Percentiles rank a stretch among this genome's conserved stretches.
These are phyloP conservation scores for Fusarium odoratissimum DNA, from an alignment of 2,329 filamentous ascomycete genomes.

Conservation along the genomic window DNA sequence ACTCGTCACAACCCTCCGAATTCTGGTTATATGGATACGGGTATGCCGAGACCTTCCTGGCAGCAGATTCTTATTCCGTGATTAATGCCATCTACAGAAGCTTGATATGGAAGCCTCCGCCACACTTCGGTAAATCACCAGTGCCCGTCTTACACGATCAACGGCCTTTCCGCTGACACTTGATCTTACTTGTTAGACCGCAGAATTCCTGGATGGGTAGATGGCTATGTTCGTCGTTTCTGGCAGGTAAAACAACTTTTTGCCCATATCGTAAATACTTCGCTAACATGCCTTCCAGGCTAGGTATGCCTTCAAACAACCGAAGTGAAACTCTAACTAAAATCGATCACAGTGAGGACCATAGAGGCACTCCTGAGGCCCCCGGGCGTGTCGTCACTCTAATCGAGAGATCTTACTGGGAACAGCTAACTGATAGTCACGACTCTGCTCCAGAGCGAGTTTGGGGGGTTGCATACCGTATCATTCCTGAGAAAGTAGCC, in stretches of 20 bases:
- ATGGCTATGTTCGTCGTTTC: constrained; percentile 93
- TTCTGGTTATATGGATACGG: constrained; percentile 99
- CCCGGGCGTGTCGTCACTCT: constrained; percentile 95
- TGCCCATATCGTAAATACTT: not conserved
- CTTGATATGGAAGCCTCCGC: constrained; percentile 97
- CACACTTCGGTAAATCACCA: constrained; percentile 89
- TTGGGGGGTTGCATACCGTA: constrained; percentile 95
- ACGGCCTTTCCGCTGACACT: constrained; percentile 8
- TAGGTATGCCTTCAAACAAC: constrained; percentile 45
- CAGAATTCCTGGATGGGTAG: constrained; percentile 88
- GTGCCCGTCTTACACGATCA: constrained; percentile 2
- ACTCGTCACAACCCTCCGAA: constrained; percentile 61
- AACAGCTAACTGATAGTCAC: constrained; percentile 76
- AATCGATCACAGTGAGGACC: constrained; percentile 77
- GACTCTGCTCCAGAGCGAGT: constrained; percentile 72
- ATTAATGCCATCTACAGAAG: constrained; percentile 63
- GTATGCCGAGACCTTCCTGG: constrained; percentile 60
- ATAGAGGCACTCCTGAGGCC: constrained; percentile 87
- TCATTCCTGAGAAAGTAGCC: constrained; percentile 75
- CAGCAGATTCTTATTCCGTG: constrained; percentile 12
- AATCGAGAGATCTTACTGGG: constrained; percentile 87
- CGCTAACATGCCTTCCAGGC: constrained; percentile 44
- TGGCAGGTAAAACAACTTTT: constrained; percentile 81
- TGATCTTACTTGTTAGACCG: constrained; percentile 69
- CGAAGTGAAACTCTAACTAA: not conserved